These are phyloP conservation scores for Colletotrichum musicola DNA, from an alignment of 2,329 filamentous ascomycete species.

Conservation along the genomic window DNA sequence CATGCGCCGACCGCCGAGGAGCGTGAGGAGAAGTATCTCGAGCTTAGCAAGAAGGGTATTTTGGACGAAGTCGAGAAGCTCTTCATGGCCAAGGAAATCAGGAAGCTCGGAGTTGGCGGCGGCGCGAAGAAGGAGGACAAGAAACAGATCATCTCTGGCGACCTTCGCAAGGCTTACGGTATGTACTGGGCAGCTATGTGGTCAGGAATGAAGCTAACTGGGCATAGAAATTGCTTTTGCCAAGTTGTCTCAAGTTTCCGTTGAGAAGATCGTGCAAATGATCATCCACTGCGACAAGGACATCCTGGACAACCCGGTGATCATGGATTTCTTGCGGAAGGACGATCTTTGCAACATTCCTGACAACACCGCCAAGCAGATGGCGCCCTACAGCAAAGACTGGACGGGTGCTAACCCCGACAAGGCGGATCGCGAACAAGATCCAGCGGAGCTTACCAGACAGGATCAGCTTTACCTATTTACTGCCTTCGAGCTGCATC, in stretches of 20 bases:
- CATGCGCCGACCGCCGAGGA: slow-evolving; percentile 88
- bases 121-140: slow-evolving; percentile 87
- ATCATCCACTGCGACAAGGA: slow-evolving; percentile 95
- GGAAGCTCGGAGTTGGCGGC: slow-evolving; percentile 78
- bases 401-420: slow-evolving; percentile 91
- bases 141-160: slow-evolving; percentile 94
- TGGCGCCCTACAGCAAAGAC: slow-evolving; percentile 96
- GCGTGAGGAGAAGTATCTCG: slow-evolving; percentile 95
- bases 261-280: slow-evolving; percentile 90
- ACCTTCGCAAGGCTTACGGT: slow-evolving; percentile 89
- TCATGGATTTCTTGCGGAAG: slow-evolving; percentile 96
- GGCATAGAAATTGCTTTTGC: slow-evolving; percentile 83
- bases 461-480: slow-evolving; percentile 96
- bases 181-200: slow-evolving; percentile 48
- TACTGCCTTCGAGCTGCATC: slow-evolving; percentile 93
- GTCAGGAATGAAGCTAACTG: slow-evolving; percentile 21
- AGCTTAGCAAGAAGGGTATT: slow-evolving; percentile 93
- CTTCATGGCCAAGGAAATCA: slow-evolving; percentile 97
- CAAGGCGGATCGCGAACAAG: slow-evolving; percentile 83
- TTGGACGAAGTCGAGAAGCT: slow-evolving; percentile 97
- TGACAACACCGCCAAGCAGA: slow-evolving; percentile 88
- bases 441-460: slow-evolving; percentile 88
- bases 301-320: slow-evolving; percentile 87
- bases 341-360: slow-evolving; percentile 94
- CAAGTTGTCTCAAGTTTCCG: slow-evolving; percentile 88